phyloP scores from a whole-genome alignment of 805 yeast species.

The Candida vartiovaarae region DNA sequence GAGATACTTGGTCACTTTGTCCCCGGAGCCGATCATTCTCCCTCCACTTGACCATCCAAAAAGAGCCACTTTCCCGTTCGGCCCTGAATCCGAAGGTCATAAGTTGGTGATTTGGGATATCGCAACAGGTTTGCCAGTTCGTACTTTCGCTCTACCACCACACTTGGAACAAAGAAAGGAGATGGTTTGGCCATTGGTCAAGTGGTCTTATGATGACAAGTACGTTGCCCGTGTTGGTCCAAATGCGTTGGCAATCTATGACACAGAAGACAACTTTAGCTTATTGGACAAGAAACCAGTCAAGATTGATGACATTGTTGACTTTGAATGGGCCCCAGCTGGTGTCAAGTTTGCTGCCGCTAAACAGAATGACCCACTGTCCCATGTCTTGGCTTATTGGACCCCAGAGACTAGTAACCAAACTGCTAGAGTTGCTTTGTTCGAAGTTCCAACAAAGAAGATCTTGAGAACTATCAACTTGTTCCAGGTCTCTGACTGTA shows the following conservation, averaged over 20 bases:
- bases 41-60: constrained; percentile 63
- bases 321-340: constrained; percentile 93
- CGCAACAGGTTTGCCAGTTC: constrained; percentile 69
- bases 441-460: constrained; percentile 79
- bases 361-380: constrained; percentile 44
- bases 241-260: constrained; percentile 86
- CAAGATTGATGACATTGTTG: constrained; percentile 77
- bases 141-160: constrained; percentile 88
- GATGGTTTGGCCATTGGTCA: constrained; percentile 92
- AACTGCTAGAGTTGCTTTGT: constrained; percentile 88
- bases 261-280: constrained; percentile 63
- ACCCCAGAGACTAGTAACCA: constrained; percentile 91
- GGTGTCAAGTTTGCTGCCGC: constrained; percentile 61
- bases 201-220: constrained; percentile 90
- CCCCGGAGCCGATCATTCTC: constrained; percentile 72
- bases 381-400: constrained; percentile 84
- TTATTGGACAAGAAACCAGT: constrained; percentile 81
- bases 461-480: constrained; percentile 86
- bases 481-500: constrained; percentile 89
- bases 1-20: constrained; percentile 81
- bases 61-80: constrained; percentile 70
- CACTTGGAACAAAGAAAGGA: constrained; percentile 55
- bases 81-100: constrained; percentile 85
- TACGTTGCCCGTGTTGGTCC: constrained; percentile 95
- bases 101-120: constrained; percentile 91